A percentile compares a stretch with the other conserved stretches of the same genome.
phyloP scores from a whole-genome alignment of 192 early-diverging fungal genomes.

The Glomus cerebriforme region DNA sequence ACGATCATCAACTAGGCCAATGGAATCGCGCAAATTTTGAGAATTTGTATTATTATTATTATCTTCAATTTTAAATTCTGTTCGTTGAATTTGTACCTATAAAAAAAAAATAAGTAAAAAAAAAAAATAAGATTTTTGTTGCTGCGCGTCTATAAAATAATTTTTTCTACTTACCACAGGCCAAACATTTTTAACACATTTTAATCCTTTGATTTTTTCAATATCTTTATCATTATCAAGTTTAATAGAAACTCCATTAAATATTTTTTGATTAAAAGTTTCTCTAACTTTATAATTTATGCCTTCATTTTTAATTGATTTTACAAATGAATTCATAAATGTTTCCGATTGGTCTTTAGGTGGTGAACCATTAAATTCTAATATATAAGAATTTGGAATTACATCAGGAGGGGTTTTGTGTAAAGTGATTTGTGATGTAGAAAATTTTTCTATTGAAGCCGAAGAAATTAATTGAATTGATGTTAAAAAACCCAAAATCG shows the following conservation, averaged over 20 bases:
- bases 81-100: not conserved
- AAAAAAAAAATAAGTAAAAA: not conserved
- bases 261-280: not conserved
- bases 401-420: not conserved
- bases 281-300: not conserved
- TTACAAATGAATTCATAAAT: not conserved
- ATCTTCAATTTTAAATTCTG: not conserved
- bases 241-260: not conserved
- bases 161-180: slow-evolving; percentile 45
- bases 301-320: not conserved
- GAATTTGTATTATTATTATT: not conserved
- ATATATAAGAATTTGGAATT: not conserved
- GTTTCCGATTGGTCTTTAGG: not conserved
- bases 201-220: slow-evolving; percentile 30
- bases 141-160: not conserved
- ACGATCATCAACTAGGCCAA: not conserved
- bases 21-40: not conserved
- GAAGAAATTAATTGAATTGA: not conserved
- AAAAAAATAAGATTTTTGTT: no score
- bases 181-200: slow-evolving; percentile 49
- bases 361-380: not conserved
- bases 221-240: slow-evolving; percentile 36
- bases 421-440: not conserved
- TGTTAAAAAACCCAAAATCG: not conserved
- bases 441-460: not conserved